Evolutionary conservation across 1,284 basidiomycete genomes (phyloP), one percentile per base, ranked within the genome.

Genomic region (Papiliotrema nemorosa): DNA sequence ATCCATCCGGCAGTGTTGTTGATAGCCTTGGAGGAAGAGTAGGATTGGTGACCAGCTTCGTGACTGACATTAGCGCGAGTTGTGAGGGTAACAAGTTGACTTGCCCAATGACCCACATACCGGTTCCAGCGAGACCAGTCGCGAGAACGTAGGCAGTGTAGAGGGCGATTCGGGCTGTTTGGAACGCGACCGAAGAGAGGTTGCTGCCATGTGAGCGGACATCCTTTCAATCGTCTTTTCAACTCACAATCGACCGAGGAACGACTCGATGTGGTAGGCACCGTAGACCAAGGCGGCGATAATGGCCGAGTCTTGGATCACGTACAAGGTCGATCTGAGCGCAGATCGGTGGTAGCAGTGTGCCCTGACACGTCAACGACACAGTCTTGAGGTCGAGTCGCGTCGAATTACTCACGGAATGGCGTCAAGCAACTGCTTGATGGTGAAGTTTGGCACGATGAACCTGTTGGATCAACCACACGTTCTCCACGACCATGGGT

Each of bases 1-100:
- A 97, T 72, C 88, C 90, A 97, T 27, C 94, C 94, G 58, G 94
- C 89, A 31, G 83, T 74, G 80, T 97, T 92, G 80, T 98, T 98
- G 75, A 97, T 80, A 26, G 79, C 73, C 79, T 97, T 98, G 60
- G 87, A 93, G 58, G 92, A 85, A n/a, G 91, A 96, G 80, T 90
- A 98, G 0, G 89, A 88, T 76, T 97, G 94, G 76, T 98, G 96
- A 41, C 96, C 94, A 66, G 88, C 90, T 72, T 92, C 71, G 66
- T 76, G 74, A 37, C 57, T 20, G 29, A 36, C 42, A 36, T 42
- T 59, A 29, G 46, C 47, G 10, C 27, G 20, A 13, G 24, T 12
- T 26, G 33, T 13, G 35, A 21, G 14, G 14, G 24, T 12, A 33
- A 33, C 4, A 37, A 27, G 36, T 22, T 26, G 27, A 61, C 65